Evolutionary conservation across 78 protist genomes (phyloP).

Genomic region (Creolimax fragrantissima): DNA sequence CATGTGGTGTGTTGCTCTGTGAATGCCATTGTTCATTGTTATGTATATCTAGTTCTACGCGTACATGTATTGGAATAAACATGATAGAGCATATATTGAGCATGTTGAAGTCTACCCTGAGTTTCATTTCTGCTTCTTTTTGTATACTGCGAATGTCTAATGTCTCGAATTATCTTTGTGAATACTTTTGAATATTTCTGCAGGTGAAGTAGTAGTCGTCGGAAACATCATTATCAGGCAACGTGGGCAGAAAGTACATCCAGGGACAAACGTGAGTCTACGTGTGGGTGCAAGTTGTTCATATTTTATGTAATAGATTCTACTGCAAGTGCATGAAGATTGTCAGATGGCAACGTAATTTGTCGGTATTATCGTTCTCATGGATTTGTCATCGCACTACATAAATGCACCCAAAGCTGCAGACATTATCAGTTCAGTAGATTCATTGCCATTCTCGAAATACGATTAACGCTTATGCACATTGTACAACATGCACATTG

Average conservation of each 20-base stretch:
- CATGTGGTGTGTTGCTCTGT: neutral
- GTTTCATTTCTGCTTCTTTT: neutral
- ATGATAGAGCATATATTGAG: neutral
- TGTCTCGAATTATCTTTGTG: too few relatives aligned
- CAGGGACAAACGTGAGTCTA: slow-evolving; percentile 35
- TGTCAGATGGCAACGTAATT: too few relatives aligned
- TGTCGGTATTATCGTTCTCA: too few relatives aligned
- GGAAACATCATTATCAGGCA: slow-evolving; percentile 65
- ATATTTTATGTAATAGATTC: neutral
- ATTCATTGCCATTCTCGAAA: too few relatives aligned
- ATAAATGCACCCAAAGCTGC: too few relatives aligned
- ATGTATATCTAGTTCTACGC: neutral
- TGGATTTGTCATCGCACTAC: too few relatives aligned
- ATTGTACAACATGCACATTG: too few relatives aligned
- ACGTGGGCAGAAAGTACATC: slow-evolving; percentile 50
- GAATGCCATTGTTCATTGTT: neutral
- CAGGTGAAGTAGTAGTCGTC: slow-evolving; percentile 18
- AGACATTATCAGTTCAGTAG: too few relatives aligned
- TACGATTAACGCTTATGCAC: too few relatives aligned
- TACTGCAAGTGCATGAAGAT: too few relatives aligned
- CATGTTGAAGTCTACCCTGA: neutral
- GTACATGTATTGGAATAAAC: neutral
- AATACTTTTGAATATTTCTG: too few relatives aligned
- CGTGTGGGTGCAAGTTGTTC: neutral
- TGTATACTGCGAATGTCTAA: too few relatives aligned